These are phyloP conservation scores for Actinomucor elegans DNA, from an alignment of 371 early-diverging fungal genomes.

Conservation along the genomic window DNA sequence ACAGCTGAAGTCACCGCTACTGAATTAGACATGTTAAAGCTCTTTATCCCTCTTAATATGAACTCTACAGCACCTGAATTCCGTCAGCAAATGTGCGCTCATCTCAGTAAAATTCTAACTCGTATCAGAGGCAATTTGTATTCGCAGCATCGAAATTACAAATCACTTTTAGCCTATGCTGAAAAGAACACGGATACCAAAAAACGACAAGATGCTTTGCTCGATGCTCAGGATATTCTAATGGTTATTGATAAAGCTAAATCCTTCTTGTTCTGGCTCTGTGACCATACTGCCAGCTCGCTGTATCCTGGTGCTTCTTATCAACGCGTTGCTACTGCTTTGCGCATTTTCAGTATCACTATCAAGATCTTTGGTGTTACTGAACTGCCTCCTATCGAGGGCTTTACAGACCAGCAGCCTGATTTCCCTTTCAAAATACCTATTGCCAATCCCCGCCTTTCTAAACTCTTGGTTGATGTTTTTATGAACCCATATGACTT, in stretches of 20 bases:
- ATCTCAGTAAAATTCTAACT: constrained; percentile 56
- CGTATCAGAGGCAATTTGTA: constrained; percentile 57
- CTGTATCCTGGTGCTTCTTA: constrained; percentile 66
- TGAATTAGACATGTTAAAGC: constrained; percentile 59
- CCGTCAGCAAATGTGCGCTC: constrained; percentile 70
- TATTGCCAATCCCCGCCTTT: constrained; percentile 45
- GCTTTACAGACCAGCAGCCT: constrained; percentile 41
- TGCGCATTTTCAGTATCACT: constrained; percentile 46
- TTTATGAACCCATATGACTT: constrained; percentile 72
- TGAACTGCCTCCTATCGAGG: constrained; percentile 48
- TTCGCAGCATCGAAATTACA: constrained; percentile 38
- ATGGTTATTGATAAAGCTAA: constrained; percentile 27
- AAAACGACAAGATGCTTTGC: constrained; percentile 11
- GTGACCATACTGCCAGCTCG: constrained; percentile 35
- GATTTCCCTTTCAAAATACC: constrained; percentile 59
- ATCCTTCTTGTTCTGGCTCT: constrained; percentile 43
- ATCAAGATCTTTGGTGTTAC: constrained; percentile 58
- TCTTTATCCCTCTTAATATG: constrained; percentile 66
- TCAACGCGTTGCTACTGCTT: constrained; percentile 59
- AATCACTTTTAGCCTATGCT: constrained; percentile 25
- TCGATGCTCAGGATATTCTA: constrained; percentile 18
- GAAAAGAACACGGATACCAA: constrained; percentile 12
- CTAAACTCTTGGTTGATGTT: constrained; percentile 55
- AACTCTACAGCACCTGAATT: constrained; percentile 77
- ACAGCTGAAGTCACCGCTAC: constrained; percentile 56